Evolutionary conservation across 169 alveolate genomes (phyloP).

Genomic region (Eimeria sp.): DNA sequence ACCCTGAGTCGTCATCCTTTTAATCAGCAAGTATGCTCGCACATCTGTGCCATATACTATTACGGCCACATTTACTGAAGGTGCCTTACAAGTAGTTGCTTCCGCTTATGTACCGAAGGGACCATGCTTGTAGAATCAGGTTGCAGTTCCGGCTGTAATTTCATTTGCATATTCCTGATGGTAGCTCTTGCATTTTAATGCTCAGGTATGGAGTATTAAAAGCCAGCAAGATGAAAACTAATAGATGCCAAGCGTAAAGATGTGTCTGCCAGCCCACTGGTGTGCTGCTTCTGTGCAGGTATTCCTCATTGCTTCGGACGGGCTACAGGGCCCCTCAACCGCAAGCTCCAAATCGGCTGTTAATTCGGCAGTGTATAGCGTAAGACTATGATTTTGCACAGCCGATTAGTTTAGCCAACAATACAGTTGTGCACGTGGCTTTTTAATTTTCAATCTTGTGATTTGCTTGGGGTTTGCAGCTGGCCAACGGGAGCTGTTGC

Average conservation of each 20-base stretch:
- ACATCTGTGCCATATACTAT: neutral
- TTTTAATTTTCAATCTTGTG: neutral
- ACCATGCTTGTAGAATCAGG: neutral
- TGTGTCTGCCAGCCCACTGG: neutral
- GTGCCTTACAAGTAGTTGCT: neutral
- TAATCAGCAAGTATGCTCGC: slow-evolving; percentile 49
- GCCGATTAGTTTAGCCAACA: neutral
- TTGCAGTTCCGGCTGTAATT: neutral
- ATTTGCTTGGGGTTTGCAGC: slow-evolving; percentile 15
- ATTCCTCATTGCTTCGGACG: slow-evolving; percentile 40
- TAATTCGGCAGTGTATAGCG: neutral
- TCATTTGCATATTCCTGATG: neutral
- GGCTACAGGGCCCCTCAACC: neutral
- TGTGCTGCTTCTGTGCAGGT: slow-evolving; percentile 38
- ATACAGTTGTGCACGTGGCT: neutral
- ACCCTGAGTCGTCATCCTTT: slow-evolving; percentile 57
- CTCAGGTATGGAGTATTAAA: too few relatives aligned
- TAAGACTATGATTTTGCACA: neutral
- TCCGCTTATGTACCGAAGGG: neutral
- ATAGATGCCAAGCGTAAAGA: neutral
- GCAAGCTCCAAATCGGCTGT: neutral
- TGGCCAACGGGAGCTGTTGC: slow-evolving; percentile 56
- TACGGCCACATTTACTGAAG: neutral
- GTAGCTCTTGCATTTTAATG: neutral
- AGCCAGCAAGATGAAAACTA: neutral